Evolutionary conservation across 2,329 filamentous ascomycete species (phyloP).

Genomic region (Truncatella angustata): DNA sequence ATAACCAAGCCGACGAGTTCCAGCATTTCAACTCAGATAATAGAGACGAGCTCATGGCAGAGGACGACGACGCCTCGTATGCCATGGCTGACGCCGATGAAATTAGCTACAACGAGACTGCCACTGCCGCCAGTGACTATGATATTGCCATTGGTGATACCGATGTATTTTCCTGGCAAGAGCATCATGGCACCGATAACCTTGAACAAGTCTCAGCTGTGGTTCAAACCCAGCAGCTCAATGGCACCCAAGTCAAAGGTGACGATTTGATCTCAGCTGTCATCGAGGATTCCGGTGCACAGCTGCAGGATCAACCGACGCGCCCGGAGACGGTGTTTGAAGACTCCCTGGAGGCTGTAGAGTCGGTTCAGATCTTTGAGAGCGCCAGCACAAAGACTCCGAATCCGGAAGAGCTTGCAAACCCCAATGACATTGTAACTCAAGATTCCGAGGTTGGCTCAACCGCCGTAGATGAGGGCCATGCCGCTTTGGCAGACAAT

Average conservation of each 20-base stretch:
- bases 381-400: too few relatives aligned
- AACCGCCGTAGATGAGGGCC: neutral
- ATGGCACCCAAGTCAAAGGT: neutral
- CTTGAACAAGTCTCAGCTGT: too few relatives aligned
- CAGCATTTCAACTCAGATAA: slow-evolving; percentile 29
- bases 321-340: too few relatives aligned
- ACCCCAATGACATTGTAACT: neutral
- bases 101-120: slow-evolving; percentile 21
- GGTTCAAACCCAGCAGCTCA: too few relatives aligned
- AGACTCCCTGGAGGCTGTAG: too few relatives aligned
- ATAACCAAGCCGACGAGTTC: slow-evolving; percentile 25
- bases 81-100: slow-evolving; percentile 32
- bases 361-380: too few relatives aligned
- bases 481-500: neutral
- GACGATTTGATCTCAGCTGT: too few relatives aligned
- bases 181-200: too few relatives aligned
- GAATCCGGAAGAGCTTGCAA: neutral
- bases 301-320: too few relatives aligned
- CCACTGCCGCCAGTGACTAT: slow-evolving; percentile 24
- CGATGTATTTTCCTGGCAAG: slow-evolving; percentile 25
- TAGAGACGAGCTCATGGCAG: slow-evolving; percentile 32
- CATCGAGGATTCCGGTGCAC: too few relatives aligned
- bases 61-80: slow-evolving; percentile 30
- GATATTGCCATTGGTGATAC: slow-evolving; percentile 29
- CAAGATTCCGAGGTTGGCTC: neutral